Conservation (phyloP, 164 flowering plant genomes). For the Brasenia schreberi region DNA sequence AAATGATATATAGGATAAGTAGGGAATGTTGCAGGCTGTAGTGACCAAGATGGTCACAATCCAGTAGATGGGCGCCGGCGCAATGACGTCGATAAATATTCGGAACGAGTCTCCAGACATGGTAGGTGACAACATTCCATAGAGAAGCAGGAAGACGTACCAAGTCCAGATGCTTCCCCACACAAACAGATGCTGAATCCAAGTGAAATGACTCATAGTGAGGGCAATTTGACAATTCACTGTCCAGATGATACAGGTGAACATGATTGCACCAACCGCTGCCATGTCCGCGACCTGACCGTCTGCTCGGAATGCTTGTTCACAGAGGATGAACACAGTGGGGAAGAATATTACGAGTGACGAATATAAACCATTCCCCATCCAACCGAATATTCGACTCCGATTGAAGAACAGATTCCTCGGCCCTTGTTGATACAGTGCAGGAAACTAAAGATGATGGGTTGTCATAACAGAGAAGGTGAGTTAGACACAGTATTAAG, state of each 20-base stretch:
- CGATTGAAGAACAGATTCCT: constrained; percentile 31
- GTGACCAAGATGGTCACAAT: constrained; percentile 26
- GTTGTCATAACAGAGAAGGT: neutral
- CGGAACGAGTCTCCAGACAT: constrained; percentile 19
- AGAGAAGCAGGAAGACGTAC: constrained; percentile 35
- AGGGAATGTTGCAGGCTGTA: constrained; percentile 31
- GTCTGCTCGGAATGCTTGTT: constrained; percentile 19
- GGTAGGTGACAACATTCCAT: constrained; percentile 26
- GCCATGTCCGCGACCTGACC: constrained; percentile 32
- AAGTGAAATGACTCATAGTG: constrained; percentile 46
- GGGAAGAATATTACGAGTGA: constrained; percentile 32
- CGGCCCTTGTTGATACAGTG: constrained; percentile 50
- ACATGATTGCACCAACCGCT: constrained; percentile 31
- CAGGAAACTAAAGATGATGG: constrained; percentile 34
- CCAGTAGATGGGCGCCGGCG: constrained; percentile 39
- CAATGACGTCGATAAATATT: constrained; percentile 31
- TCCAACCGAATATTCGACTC: constrained; percentile 49
- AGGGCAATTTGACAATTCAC: constrained; percentile 59
- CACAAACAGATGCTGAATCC: constrained; percentile 50
- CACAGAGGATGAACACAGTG: constrained; percentile 16
- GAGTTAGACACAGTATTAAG: neutral
- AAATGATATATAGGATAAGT: constrained; percentile 23
- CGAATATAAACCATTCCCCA: constrained; percentile 28
- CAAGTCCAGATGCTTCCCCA: constrained; percentile 53
- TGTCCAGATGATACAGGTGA: constrained; percentile 44